phyloP scores from a whole-genome alignment of 1,139 yeast species.

The Blastobotrys illinoisensis region DNA sequence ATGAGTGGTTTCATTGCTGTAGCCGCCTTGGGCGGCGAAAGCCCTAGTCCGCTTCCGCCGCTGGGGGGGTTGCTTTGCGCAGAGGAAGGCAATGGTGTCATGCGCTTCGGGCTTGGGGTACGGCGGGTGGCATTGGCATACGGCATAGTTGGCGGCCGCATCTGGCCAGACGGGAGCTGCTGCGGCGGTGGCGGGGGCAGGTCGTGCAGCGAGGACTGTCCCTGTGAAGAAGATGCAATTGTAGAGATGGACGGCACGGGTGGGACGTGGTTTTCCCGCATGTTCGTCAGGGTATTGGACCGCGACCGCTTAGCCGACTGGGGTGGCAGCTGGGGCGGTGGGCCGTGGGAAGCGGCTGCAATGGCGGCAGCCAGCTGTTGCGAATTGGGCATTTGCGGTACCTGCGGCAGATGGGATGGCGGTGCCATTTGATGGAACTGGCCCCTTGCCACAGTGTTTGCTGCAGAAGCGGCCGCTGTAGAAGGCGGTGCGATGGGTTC shows the following conservation, averaged over 20 bases:
- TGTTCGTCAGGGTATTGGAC: conserved; percentile 11
- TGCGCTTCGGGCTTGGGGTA: conserved; percentile 17
- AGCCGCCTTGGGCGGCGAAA: conserved; percentile 8
- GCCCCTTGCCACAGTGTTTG: background rate
- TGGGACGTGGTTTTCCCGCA: background rate
- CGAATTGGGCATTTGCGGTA: conserved; percentile 2
- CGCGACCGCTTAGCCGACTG: conserved; percentile 16
- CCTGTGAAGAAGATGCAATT: conserved; percentile 12
- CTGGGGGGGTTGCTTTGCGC: background rate
- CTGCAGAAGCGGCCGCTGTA: background rate
- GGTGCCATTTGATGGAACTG: conserved; percentile 1
- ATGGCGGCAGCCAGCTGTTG: background rate
- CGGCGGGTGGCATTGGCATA: conserved; percentile 11
- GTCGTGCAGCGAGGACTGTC: background rate
- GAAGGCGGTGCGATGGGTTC: conserved; percentile 10
- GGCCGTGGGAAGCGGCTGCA: background rate
- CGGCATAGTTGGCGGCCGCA: conserved; percentile 12
- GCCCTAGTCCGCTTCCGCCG: background rate
- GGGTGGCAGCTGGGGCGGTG: conserved; percentile 12
- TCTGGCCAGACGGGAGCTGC: conserved; percentile 4
- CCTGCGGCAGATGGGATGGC: conserved; percentile 3
- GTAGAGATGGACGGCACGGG: conserved; percentile 13
- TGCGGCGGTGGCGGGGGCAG: background rate
- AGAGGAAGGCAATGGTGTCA: conserved; percentile 11
- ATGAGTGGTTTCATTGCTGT: conserved; percentile 1